Percentiles rank a stretch among this genome's conserved stretches.
Evolutionary conservation across 768 basidiomycete species (phyloP).

Genomic region (Kwoniella sp.): DNA sequence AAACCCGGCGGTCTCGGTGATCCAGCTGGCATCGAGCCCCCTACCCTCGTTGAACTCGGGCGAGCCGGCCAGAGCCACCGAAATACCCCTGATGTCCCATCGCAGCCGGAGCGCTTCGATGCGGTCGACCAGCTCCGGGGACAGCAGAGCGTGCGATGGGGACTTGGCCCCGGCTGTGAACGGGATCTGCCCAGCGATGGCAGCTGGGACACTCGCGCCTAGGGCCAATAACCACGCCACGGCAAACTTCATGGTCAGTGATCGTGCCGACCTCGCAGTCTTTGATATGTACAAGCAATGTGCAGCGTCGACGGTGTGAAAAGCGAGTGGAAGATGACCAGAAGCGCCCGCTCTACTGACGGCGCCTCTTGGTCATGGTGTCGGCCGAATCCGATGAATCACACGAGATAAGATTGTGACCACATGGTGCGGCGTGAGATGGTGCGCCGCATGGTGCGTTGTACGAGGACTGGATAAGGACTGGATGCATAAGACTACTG

Average conservation of each 20-base stretch:
- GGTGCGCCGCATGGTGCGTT: too few species aligned
- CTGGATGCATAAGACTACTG: too few species aligned
- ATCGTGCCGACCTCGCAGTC: too few species aligned
- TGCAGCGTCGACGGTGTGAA: too few species aligned
- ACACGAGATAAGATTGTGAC: background rate
- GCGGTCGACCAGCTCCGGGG: background rate
- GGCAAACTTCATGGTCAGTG: too few species aligned
- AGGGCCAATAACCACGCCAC: too few species aligned
- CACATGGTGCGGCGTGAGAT: too few species aligned
- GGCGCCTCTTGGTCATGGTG: background rate
- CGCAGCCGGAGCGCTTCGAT: slow-evolving; percentile 6
- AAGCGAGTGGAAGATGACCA: background rate
- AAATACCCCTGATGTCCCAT: slow-evolving; percentile 8
- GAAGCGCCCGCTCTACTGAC: background rate
- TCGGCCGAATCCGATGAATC: background rate
- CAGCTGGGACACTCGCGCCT: too few species aligned
- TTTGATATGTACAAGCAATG: too few species aligned
- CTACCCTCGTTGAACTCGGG: background rate
- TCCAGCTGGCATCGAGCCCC: background rate
- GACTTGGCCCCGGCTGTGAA: background rate
- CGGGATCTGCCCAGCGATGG: too few species aligned
- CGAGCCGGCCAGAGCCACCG: slow-evolving; percentile 8
- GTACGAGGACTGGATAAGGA: too few species aligned
- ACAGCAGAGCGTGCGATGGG: background rate
- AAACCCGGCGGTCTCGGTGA: slow-evolving; percentile 1